Percentiles rank a stretch among this genome's conserved stretches.
phyloP scores from a whole-genome alignment of 2,329 filamentous ascomycete genomes.

The Ceratocystiopsis minuta region DNA sequence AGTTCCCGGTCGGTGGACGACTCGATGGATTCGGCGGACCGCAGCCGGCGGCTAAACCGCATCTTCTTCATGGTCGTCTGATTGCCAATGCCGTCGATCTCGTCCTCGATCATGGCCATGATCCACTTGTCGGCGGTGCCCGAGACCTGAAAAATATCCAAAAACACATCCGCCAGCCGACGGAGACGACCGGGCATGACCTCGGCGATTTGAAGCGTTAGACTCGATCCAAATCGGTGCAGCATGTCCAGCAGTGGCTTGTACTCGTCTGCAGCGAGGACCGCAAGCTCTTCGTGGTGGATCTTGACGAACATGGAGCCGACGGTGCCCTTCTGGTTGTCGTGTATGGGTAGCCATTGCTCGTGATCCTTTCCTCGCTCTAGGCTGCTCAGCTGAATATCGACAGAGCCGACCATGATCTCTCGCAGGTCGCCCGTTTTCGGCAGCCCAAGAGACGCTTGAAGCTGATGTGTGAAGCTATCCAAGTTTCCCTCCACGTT shows the following conservation, averaged over 20 bases:
- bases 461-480: constrained; percentile 25
- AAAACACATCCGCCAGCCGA: constrained; percentile 63
- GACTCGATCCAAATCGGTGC: constrained; percentile 64
- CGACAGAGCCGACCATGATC: constrained; percentile 51
- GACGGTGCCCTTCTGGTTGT: constrained; percentile 56
- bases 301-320: constrained; percentile 75
- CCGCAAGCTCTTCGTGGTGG: constrained; percentile 73
- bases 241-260: constrained; percentile 64
- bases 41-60: constrained; percentile 53
- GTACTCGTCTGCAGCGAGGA: constrained; percentile 76
- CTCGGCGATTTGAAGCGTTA: constrained; percentile 72
- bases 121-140: constrained; percentile 76
- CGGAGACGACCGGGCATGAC: constrained; percentile 62
- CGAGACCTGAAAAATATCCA: constrained; percentile 93
- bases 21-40: constrained; percentile 51
- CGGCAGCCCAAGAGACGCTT: constrained; percentile 23
- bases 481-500: constrained; percentile 35
- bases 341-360: constrained; percentile 70
- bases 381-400: constrained; percentile 62
- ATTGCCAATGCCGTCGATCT: constrained; percentile 83
- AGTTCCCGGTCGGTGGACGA: constrained; percentile 48
- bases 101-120: constrained; percentile 82
- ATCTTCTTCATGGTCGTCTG: constrained; percentile 58
- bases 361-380: constrained; percentile 64
- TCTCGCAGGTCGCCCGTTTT: constrained; percentile 29